Conservation (phyloP, 2,329 filamentous ascomycete species). For the Peltaster fructicola region DNA sequence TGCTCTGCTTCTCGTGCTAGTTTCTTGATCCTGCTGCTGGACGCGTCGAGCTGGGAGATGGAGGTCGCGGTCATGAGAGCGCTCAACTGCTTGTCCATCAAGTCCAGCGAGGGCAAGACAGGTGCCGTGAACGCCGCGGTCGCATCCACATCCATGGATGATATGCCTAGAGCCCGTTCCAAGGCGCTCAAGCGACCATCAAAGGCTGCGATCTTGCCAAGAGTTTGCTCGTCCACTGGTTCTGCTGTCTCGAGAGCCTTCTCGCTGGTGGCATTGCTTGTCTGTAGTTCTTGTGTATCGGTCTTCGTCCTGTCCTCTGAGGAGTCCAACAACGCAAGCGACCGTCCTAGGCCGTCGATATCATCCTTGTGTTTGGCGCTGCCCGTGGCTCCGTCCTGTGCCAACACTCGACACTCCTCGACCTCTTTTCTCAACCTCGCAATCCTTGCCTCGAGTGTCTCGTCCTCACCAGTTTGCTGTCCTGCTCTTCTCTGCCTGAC, state of each 20-base stretch:
- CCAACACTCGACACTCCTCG: slow-evolving; percentile 35
- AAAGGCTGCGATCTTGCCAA: slow-evolving; percentile 73
- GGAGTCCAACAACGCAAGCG: slow-evolving; percentile 46
- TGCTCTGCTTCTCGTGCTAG: slow-evolving; percentile 48
- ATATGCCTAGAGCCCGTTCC: slow-evolving; percentile 67
- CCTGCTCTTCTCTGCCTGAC: slow-evolving; percentile 18
- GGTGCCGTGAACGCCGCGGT: slow-evolving; percentile 35
- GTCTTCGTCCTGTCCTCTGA: slow-evolving; percentile 8
- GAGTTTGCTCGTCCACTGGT: slow-evolving; percentile 33
- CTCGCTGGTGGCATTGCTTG: too few relatives aligned
- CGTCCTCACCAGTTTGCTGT: slow-evolving; percentile 49
- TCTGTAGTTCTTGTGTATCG: slow-evolving; percentile 2
- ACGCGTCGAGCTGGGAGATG: slow-evolving; percentile 51
- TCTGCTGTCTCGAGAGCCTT: slow-evolving; percentile 4
- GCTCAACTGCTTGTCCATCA: slow-evolving; percentile 62
- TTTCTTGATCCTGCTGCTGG: slow-evolving; percentile 11
- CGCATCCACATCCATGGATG: slow-evolving; percentile 39
- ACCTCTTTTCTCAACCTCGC: slow-evolving; percentile 70
- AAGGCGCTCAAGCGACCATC: slow-evolving; percentile 63
- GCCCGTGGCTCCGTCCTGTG: slow-evolving; percentile 25
- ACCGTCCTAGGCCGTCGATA: slow-evolving; percentile 49
- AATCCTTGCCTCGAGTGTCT: slow-evolving; percentile 61
- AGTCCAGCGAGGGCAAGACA: slow-evolving; percentile 65
- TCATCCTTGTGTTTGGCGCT: slow-evolving; percentile 32
- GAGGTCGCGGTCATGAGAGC: slow-evolving; percentile 52